Conservation (phyloP, 139 green algal genomes). For the Chlamydomonas incerta region DNA sequence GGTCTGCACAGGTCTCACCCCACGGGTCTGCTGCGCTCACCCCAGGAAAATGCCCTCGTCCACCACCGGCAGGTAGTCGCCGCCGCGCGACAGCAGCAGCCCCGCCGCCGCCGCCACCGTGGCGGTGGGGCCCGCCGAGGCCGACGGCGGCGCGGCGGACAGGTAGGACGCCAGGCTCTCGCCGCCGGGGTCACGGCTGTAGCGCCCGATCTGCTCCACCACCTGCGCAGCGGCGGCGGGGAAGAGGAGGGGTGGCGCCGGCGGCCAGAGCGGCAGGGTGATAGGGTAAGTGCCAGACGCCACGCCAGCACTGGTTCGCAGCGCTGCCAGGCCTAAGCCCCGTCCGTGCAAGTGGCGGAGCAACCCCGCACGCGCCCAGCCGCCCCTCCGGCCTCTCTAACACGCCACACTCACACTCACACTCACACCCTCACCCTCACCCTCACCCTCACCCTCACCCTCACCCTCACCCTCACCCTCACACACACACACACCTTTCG, state of each 20-base stretch:
- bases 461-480: neutral
- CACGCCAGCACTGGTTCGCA: no score
- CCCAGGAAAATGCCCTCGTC: neutral
- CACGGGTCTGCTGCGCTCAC: neutral
- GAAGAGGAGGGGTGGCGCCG: no score
- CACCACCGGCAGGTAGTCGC: neutral
- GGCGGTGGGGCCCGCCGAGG: neutral
- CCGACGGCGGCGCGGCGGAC: neutral
- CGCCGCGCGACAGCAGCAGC: slow-evolving; percentile 4
- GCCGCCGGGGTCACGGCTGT: neutral
- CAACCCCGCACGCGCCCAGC: no score
- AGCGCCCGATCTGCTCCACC: slow-evolving; percentile 4
- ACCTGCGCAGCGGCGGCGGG: neutral
- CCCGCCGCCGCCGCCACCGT: slow-evolving; percentile 7
- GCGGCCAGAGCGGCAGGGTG: no score
- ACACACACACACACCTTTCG: no score
- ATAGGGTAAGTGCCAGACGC: no score
- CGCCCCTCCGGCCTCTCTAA: no score
- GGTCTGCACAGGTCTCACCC: no score
- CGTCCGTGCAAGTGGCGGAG: no score
- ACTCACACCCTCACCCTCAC: no score
- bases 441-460: neutral
- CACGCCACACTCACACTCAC: no score
- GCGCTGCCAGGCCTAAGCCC: no score
- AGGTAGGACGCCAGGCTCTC: slow-evolving; percentile 7